Evolutionary conservation across 2,329 filamentous ascomycete genomes (phyloP).

Genomic region (Aaosphaeria pasadenensis): DNA sequence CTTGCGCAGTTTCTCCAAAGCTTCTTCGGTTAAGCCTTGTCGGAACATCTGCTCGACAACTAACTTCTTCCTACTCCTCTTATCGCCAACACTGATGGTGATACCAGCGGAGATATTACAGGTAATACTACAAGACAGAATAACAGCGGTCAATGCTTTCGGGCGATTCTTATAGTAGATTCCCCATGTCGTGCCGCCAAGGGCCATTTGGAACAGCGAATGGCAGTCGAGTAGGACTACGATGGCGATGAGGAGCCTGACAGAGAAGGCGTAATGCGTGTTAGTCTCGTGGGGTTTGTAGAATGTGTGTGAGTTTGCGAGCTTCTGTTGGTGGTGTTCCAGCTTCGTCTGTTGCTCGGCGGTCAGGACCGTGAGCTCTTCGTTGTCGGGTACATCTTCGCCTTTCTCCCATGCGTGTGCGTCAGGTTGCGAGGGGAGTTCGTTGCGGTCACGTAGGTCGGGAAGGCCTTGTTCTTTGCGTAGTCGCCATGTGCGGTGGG

Average conservation of each 20-base stretch:
- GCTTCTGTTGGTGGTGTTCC: constrained; percentile 73
- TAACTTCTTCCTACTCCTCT: constrained; percentile 78
- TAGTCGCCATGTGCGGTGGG: constrained; percentile 61
- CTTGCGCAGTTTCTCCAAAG: constrained; percentile 55
- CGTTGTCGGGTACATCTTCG: constrained; percentile 17
- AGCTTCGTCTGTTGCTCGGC: constrained; percentile 64
- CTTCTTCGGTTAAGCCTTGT: constrained; percentile 69
- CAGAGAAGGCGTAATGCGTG: constrained; percentile 78
- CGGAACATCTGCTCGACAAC: constrained; percentile 72
- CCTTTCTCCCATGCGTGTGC: constrained; percentile 41
- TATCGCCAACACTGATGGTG: constrained; percentile 72
- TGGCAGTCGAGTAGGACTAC: constrained; percentile 76
- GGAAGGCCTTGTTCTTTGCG: constrained; percentile 61
- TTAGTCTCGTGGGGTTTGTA: constrained; percentile 85
- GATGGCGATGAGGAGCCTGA: constrained; percentile 70
- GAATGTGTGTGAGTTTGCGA: constrained; percentile 79
- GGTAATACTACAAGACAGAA: constrained; percentile 73
- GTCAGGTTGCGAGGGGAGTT: constrained; percentile 54
- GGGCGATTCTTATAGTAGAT: constrained; percentile 70
- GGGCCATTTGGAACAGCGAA: constrained; percentile 74
- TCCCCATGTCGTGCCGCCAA: constrained; percentile 75
- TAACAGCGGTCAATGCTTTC: constrained; percentile 74
- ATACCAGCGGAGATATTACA: constrained; percentile 76
- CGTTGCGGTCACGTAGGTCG: constrained; percentile 64
- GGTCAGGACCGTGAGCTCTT: constrained; percentile 59